Conservation (phyloP, 2,329 filamentous ascomycete species). For the Sclerotinia trifoliorum region DNA sequence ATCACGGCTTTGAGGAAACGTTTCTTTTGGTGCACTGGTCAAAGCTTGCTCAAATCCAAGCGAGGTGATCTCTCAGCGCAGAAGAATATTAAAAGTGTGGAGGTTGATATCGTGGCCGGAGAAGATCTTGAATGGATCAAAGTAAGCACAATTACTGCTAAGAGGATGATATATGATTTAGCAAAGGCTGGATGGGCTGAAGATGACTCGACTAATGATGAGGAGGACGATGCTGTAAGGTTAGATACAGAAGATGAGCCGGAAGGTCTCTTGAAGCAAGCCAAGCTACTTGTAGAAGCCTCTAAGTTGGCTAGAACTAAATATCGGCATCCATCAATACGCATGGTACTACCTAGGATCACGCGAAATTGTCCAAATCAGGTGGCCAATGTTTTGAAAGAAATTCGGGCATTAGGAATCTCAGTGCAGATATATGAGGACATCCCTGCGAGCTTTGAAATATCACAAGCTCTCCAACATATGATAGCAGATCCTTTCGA, state of each 20-base stretch:
- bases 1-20: conserved; percentile 57
- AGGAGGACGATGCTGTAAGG: conserved; percentile 42
- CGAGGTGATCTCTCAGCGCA: conserved; percentile 14
- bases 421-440: conserved; percentile 37
- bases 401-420: conserved; percentile 51
- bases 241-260: conserved; percentile 39
- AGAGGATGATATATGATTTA: conserved; percentile 63
- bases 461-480: conserved; percentile 32
- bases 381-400: conserved; percentile 55
- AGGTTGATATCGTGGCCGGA: conserved; percentile 62
- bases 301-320: conserved; percentile 55
- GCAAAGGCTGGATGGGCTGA: conserved; percentile 65
- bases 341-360: conserved; percentile 61
- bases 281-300: conserved; percentile 57
- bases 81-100: conserved; percentile 21
- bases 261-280: conserved; percentile 58
- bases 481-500: conserved; percentile 44
- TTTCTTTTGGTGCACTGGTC: conserved; percentile 47
- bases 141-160: conserved; percentile 64
- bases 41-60: conserved; percentile 20
- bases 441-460: conserved; percentile 27
- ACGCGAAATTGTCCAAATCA: conserved; percentile 47
- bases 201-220: conserved; percentile 45
- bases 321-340: conserved; percentile 58
- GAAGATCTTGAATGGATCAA: conserved; percentile 67